Base-by-base conservation (phyloP, 23 red algal species). In the Gracilariopsis chorda region DNA sequence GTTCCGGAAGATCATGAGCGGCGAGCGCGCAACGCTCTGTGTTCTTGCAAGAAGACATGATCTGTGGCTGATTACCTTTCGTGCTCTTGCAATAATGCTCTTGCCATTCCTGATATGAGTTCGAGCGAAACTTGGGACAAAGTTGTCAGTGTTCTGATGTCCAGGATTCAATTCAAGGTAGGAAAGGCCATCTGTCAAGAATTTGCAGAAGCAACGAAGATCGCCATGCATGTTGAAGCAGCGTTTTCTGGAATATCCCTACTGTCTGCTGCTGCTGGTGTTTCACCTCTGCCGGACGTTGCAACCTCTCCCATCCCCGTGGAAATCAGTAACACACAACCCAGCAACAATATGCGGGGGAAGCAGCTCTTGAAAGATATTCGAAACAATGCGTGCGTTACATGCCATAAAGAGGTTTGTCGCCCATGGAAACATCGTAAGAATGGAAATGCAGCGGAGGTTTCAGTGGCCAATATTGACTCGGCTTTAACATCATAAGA, bases 351-450 rank as follows among this genome's bases (percentile, higher is more conserved):
- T 55, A 55, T 55, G 49, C 49, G 49, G 14, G 16, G n/a, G 14
- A 16, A 16, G n/a, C 49, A 55, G 14, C 49, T 14, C 49, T 55
- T n/a, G 49, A 46, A 32, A 49, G n/a, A n/a, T 39, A 27, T 78
- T 32, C 0, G 33, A 46, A 78, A 78, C 36, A 78, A 78, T 48
- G 0, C 32, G 7, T 56, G 76, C 45, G 48, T 80, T 34, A 80
- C 37, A 23, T 80, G 76, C 24, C 76, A 55, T 47, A 80, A 80
- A 34, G 9, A 23, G 13, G 76, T 40, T 32, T 80, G 76, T 80
- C 8, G 76, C 6, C 76, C 76, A 24, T 58, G 44, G 45, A 80
- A 49, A 47, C 45, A 49, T 56, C 8, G 0, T 21, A 1, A 80
- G 45, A 8, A 56, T 7, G 13, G 23, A 41, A 56, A 16, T 13